Evolutionary conservation across 768 basidiomycete species (phyloP), one percentile per base, ranked within the genome.

Genomic region (Podaxis pistillaris): DNA sequence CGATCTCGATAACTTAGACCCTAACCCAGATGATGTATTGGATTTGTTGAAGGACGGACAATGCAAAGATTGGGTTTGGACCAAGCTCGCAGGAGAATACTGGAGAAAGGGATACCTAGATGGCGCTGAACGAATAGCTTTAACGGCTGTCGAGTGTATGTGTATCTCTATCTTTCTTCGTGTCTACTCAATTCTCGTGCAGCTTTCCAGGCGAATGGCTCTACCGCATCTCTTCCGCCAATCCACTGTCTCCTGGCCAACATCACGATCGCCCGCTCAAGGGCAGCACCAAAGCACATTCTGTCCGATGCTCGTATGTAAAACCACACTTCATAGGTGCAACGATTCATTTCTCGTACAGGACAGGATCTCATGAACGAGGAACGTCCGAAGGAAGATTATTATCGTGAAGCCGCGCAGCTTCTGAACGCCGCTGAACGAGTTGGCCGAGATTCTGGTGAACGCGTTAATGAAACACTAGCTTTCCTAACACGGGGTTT

Each of bases 1-100:
- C 63, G 92, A 96, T 78, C 83, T 98, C 41, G 91, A 93, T 78
- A 81, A 89, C 68, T 87, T 98, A 56, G 90, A 93, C 73, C 86
- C 87, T 3, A 87, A 85, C 68, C 86, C 89, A 6, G 86, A 89
- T 64, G 89, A 91, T 64, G 86, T 93, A 1, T 76, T 90, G 54
- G 87, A 90, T 67, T 73, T 95, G 3, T 72, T 95, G 53, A 83
- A 81, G 62, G 87, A 91, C 33, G 89, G 88, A 0, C 84, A 87
- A 60, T 91, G 89, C 59, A 86, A 79, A 63, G 85, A 86, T 17
- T 85, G 83, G 71, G 84, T 89, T 11, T 96, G 93, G 93, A 86
- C 90, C 1, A 86, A 86, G 64, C 80, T 96, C 22, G 93, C 94
- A 8, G 87, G 86, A 15, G 94, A 96, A 75, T 96, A 96, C 69